Conservation (phyloP, 305 asterid species). For the Plantago coronopus region DNA sequence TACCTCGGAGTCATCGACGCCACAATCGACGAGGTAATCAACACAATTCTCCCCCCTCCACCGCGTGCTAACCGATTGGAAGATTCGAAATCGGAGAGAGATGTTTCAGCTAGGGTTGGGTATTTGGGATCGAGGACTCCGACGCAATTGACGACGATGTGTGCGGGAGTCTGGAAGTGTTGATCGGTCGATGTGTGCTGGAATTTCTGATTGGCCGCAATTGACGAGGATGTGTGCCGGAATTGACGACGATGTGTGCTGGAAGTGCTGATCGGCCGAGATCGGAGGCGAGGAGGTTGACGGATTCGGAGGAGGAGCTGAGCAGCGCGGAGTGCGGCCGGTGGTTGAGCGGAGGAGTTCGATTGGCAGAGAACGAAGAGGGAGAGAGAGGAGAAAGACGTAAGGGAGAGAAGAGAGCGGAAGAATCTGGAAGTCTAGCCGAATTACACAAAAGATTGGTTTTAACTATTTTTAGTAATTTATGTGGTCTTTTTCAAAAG, state of each 20-base stretch:
- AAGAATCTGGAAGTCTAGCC: too few species aligned
- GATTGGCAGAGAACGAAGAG: too few species aligned
- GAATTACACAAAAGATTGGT: too few species aligned
- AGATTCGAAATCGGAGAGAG: slow-evolving; percentile 38
- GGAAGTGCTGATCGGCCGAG: slow-evolving; percentile 40
- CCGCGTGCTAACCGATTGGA: slow-evolving; percentile 40
- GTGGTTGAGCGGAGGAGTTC: too few species aligned
- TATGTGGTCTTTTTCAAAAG: too few species aligned
- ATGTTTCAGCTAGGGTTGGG: slow-evolving; percentile 36
- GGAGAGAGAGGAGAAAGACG: too few species aligned
- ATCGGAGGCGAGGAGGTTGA: slow-evolving; percentile 36
- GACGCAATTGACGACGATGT: slow-evolving; percentile 45
- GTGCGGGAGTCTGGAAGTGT: slow-evolving; percentile 34
- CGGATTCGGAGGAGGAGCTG: slow-evolving; percentile 28
- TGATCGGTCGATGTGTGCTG: slow-evolving; percentile 40
- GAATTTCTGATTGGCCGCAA: slow-evolving; percentile 39
- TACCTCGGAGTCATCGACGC: slow-evolving; percentile 40
- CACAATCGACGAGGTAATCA: slow-evolving; percentile 39
- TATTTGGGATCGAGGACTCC: slow-evolving; percentile 38
- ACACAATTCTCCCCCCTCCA: slow-evolving; percentile 42
- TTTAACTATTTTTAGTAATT: too few species aligned
- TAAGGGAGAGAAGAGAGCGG: too few species aligned
- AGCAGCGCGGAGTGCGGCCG: too few species aligned
- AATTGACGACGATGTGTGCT: slow-evolving; percentile 39
- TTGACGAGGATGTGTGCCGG: slow-evolving; percentile 33